Evolutionary conservation across 164 flowering plant species (phyloP).

Genomic region (Vitis rupestris): DNA sequence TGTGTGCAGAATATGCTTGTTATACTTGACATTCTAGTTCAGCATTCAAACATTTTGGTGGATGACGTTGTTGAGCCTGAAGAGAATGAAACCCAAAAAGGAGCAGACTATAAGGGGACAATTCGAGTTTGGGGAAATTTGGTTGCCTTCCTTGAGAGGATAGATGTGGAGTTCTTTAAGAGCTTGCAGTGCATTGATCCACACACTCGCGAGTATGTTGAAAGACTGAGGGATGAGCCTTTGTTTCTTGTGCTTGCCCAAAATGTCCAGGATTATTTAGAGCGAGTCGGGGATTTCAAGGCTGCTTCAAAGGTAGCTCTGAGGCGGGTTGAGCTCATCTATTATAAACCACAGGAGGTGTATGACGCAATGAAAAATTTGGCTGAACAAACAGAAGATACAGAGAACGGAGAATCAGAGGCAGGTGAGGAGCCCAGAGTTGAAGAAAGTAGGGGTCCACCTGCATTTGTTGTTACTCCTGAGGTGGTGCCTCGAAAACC

Average conservation of each 20-base stretch:
- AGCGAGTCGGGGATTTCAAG: slow-evolving; percentile 60
- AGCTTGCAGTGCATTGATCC: slow-evolving; percentile 94
- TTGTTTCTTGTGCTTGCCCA: slow-evolving; percentile 77
- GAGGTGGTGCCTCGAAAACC: slow-evolving; percentile 83
- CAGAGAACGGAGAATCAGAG: slow-evolving; percentile 37
- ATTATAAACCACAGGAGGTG: slow-evolving; percentile 94
- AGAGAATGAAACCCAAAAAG: slow-evolving; percentile 85
- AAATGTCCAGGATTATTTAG: slow-evolving; percentile 78
- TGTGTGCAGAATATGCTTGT: slow-evolving; percentile 72
- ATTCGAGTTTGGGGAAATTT: slow-evolving; percentile 87
- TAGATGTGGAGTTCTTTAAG: slow-evolving; percentile 90
- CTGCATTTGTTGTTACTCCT: slow-evolving; percentile 70
- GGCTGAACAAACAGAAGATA: slow-evolving; percentile 58
- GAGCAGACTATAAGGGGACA: slow-evolving; percentile 60
- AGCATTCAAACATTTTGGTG: slow-evolving; percentile 72
- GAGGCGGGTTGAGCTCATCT: slow-evolving; percentile 75
- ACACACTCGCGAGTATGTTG: slow-evolving; percentile 84
- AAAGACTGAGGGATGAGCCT: slow-evolving; percentile 91
- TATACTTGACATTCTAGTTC: slow-evolving; percentile 74
- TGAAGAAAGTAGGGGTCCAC: slow-evolving; percentile 60
- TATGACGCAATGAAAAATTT: slow-evolving; percentile 91
- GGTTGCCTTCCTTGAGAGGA: slow-evolving; percentile 84
- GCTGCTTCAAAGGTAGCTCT: slow-evolving; percentile 87
- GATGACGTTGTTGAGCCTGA: slow-evolving; percentile 89
- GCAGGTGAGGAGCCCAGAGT: slow-evolving; percentile 46